Base-by-base conservation (phyloP, 2,329 filamentous ascomycete genomes). In the Claviceps capensis region DNA sequence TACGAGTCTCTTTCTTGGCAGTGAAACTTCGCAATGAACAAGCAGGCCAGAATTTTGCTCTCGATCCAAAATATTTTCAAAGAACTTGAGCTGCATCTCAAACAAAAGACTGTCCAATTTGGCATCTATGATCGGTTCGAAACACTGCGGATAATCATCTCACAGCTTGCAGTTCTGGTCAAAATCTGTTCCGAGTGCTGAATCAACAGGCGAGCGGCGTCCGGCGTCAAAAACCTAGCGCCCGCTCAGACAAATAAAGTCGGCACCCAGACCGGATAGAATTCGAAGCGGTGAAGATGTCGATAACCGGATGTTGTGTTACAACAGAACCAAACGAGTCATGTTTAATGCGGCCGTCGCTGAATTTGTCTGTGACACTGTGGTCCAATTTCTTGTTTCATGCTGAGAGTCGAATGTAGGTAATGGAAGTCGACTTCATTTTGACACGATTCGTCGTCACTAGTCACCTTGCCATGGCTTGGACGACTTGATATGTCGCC, bases 271-370 rank as follows among this genome's bases (percentile, higher is more conserved):
- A 37, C 53, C 46, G 47, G 44, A 48, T 40, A 36, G 17, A 49
- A 49, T 38, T 47, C 19, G 43, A 40, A 36, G 49, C 52, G 53
- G 48, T 53, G 51, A 53, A 43, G 41, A 53, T 50, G 53, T 47
- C 40, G 23, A 26, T 52, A 49, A n/a, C 52, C 54, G 51, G 26
- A 30, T 13, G 30, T 44, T 34, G 53, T 52, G 53, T 50, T 23
- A 54, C 53, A 37, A 16, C 40, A 48, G 41, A 34, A 38, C 45
- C 47, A 49, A 42, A 30, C 11, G 38, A 48, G 5, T 19, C 43
- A 40, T 41, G 47, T 34, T 34, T 34, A 41, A 47, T 45, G 43
- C 42, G 45, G 41, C 47, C 53, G 50, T 48, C 30, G 23, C 40
- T 44, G 22, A 40, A 46, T 19, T 36, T 22, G 14, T 44, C 47